Percentiles rank a stretch among this genome's conserved stretches.
phyloP scores from a whole-genome alignment of 192 early-diverging fungal species.

The Pecoramyces ruminantium region DNA sequence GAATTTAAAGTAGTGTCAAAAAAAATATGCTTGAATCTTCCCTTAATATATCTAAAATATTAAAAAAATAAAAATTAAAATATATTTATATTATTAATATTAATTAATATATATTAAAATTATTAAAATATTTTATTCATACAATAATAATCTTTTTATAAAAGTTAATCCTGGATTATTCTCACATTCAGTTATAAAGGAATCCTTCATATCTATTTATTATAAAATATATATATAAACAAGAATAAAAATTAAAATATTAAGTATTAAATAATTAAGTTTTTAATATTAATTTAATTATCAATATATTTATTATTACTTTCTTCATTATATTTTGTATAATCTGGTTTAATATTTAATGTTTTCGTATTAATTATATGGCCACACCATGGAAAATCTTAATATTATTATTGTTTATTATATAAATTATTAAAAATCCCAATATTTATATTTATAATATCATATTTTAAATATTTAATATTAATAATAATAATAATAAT shows the following conservation, averaged over 20 bases:
- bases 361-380: not conserved
- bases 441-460: not conserved
- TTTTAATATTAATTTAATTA: too few species aligned
- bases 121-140: not conserved
- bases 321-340: not conserved
- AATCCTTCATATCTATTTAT: not conserved
- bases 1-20: not conserved
- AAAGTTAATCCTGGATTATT: not conserved
- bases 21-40: not conserved
- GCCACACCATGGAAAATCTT: not conserved
- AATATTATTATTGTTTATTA: not conserved
- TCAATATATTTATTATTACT: not conserved
- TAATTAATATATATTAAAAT: too few species aligned
- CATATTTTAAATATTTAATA: not conserved
- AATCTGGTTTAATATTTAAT: not conserved
- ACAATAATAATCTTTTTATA: not conserved
- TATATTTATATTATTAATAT: too few species aligned
- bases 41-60: not conserved
- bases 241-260: too few species aligned
- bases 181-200: not conserved
- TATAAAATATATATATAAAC: too few species aligned
- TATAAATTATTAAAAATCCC: too few species aligned
- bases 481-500: too few species aligned
- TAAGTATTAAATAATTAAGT: too few species aligned
- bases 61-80: too few species aligned